Evolutionary conservation across 139 green algal species (phyloP).

Genomic region (Ulvella scutata): DNA sequence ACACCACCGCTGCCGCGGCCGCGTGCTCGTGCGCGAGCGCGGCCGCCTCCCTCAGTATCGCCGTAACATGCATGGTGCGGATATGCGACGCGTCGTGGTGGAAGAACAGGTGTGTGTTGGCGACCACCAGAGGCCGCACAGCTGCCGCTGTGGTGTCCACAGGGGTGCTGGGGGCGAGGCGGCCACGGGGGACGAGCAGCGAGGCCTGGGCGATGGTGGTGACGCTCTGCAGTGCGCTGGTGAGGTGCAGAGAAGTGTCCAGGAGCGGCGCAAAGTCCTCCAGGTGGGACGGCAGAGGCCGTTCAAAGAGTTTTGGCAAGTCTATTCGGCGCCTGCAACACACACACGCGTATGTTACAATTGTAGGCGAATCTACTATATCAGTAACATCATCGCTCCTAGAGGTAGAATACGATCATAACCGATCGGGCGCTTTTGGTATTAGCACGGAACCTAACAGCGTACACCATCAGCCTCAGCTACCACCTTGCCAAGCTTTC

Average conservation of each 20-base stretch:
- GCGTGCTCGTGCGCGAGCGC: constrained; percentile 12
- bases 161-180: not conserved
- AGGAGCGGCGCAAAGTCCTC: constrained; percentile 48
- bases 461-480: too few relatives aligned
- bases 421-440: too few relatives aligned
- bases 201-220: constrained; percentile 61
- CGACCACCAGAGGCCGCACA: constrained; percentile 21
- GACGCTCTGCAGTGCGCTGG: constrained; percentile 49
- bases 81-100: constrained; percentile 76
- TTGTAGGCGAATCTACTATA: too few relatives aligned
- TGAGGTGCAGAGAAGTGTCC: constrained; percentile 33
- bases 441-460: too few relatives aligned
- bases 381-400: too few relatives aligned
- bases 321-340: not conserved
- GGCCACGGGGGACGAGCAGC: constrained; percentile 21
- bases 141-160: not conserved
- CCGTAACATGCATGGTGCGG: constrained; percentile 62
- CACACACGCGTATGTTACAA: not conserved
- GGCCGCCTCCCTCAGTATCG: constrained; percentile 42
- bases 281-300: not conserved
- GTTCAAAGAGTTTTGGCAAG: not conserved
- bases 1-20: constrained; percentile 29
- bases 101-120: constrained; percentile 91
- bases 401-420: too few relatives aligned
- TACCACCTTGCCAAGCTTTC: too few relatives aligned